phyloP scores from a whole-genome alignment of 257 asterid genomes.

The Solanum appendiculatum region DNA sequence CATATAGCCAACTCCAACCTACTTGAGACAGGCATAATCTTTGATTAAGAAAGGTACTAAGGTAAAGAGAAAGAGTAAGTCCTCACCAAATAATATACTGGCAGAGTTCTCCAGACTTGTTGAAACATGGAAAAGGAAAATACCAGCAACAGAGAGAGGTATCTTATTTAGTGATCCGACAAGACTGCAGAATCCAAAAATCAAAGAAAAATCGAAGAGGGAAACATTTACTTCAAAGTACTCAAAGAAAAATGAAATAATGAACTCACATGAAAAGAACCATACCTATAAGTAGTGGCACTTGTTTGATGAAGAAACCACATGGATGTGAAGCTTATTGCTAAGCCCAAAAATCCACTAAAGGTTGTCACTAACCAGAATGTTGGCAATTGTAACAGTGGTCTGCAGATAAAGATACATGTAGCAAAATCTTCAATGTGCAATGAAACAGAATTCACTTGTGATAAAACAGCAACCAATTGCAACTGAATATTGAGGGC shows the following conservation, averaged over 20 bases:
- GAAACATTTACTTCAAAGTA: not conserved
- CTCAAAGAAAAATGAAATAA: not conserved
- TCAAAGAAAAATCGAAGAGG: not conserved
- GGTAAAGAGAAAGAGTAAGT: not conserved
- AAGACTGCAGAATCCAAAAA: constrained; percentile 39
- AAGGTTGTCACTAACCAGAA: constrained; percentile 80
- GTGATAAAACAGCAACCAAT: not conserved
- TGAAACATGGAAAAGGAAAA: constrained; percentile 70
- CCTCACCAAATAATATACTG: constrained; percentile 76
- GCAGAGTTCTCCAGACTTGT: constrained; percentile 79
- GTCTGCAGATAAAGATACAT: constrained; percentile 34
- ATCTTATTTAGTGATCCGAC: constrained; percentile 92
- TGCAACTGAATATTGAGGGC: not conserved
- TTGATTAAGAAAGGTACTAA: not conserved
- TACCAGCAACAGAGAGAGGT: constrained; percentile 91
- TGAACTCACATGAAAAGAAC: not conserved
- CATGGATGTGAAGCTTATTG: constrained; percentile 93
- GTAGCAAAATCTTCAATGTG: not conserved
- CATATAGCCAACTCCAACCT: not conserved
- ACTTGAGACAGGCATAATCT: not conserved
- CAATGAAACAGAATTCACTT: not conserved
- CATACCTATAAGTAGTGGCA: constrained; percentile 84
- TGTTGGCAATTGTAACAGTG: constrained; percentile 58
- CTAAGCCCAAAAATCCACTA: constrained; percentile 86
- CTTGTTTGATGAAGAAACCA: constrained; percentile 99